Base-by-base conservation (phyloP, 2,329 filamentous ascomycete genomes). In the Trichoderma sp. region DNA sequence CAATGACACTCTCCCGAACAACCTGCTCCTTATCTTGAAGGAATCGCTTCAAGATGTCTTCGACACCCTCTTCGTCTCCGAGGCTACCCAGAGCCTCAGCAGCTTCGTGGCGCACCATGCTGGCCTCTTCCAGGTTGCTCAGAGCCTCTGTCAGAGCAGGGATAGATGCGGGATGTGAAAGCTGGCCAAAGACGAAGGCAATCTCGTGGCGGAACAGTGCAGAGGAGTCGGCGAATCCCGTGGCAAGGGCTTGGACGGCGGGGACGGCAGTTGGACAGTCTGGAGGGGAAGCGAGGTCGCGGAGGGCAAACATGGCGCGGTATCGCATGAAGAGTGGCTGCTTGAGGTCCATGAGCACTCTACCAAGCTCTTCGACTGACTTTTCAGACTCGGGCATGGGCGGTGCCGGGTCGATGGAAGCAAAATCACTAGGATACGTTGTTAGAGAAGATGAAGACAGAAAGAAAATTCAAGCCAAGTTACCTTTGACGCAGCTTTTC, bases 61-160 rank as follows among this genome's bases (percentile, higher is more conserved):
- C 94, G 14, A 99, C 96, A 24, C 95, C 95, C 59, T 94, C 91
- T 80, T 97, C 94, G 27, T 97, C 93, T 29, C 96, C 96, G 37
- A 99, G 85, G 76, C 94, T 97, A 31, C 96, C 96, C 31, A 99
- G 88, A 29, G 96, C 96, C 83, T 99, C 96, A 1, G 96, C 96
- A 60, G 96, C 96, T 82, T 99, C 96, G 77, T 99, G 96, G 68
- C 96, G 90, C 68, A 99, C 96, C 96, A 99, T 99, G 76, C 94
- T 94, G 29, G 89, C 91, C 82, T 99, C 96, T 68, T 92, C 85
- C 60, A 87, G 83, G 79, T 99, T 86, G 75, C 91, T 91, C 70
- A 99, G 84, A 1, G 92, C 89, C 63, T 88, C 88, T 19, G 91
- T 91, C 70, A 99, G 87, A 70, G 93, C 93, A 4, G 96, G 94